Base-by-base conservation (phyloP, 2,329 filamentous ascomycete species). In the Microcyclospora tardicrescens region DNA sequence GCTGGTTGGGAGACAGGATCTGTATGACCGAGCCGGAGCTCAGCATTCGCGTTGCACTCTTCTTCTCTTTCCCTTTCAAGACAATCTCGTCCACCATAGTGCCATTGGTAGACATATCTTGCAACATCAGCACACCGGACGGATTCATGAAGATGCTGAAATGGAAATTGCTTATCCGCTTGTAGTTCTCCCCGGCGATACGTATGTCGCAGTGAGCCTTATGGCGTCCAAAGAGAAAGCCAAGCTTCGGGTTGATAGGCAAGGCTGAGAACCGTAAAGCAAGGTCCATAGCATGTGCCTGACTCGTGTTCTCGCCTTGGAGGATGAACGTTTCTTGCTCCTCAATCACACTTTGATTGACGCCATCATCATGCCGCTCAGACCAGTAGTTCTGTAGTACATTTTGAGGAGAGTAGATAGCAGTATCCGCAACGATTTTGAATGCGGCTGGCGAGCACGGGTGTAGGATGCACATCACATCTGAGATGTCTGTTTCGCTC, bases 61-160 rank as follows among this genome's bases (percentile, higher is more conserved):
- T 24, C 19, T 24, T 4, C 51, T 59, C 45, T 49, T 71, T 77
- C 40, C 69, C 63, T 41, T 64, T 70, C 12, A 98, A 68, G 28
- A 84, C 65, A 13, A 68, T 66, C 16, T 75, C 71, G 60, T 96
- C 87, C 40, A 96, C 84, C 43, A 84, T 69, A 3, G 91, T 96
- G 19, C 91, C 91, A 54, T 96, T 98, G n/a, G 86, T 95, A 0
- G 91, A 96, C 56, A 79, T 74, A 56, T 98, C 91, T 59, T 94
- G 80, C 10, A 96, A 67, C 85, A 98, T 94, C 47, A 95, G 71
- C 40, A 83, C 79, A 19, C 82, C 84, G 46, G 84, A 76, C n/a
- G 77, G 68, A 52, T 93, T 98, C 51, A 94, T 71, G 55, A 81
- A 94, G 44, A 98, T 93, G 38, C 85, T 80, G 58, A 96, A 98